A percentile compares a stretch with the other conserved stretches of the same genome.
phyloP scores from a whole-genome alignment of 2,329 filamentous ascomycete genomes.

The Xylariaceae sp. region DNA sequence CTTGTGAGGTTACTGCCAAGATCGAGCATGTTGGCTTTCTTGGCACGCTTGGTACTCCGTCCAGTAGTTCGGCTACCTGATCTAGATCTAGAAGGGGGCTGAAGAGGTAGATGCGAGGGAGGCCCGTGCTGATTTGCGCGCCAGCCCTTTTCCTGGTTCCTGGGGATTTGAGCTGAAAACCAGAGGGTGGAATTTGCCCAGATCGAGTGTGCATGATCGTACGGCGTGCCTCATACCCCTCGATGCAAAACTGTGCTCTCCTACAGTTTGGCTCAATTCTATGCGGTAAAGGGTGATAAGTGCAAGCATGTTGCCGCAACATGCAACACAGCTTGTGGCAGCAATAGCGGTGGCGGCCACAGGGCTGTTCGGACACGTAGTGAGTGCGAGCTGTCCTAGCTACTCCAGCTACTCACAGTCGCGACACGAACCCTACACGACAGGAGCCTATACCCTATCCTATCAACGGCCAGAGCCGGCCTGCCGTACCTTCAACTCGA shows the following conservation, averaged over 20 bases:
- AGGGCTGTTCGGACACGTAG: constrained; percentile 11
- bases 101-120: too few species aligned
- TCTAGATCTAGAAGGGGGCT: too few species aligned
- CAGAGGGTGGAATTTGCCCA: background rate
- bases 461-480: constrained; percentile 63
- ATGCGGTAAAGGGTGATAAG: background rate
- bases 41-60: constrained; percentile 6
- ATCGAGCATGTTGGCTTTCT: constrained; percentile 1
- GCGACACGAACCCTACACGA: constrained; percentile 42
- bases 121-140: background rate
- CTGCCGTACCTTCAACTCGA: constrained; percentile 77
- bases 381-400: constrained; percentile 37
- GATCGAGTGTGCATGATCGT: background rate
- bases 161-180: background rate
- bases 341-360: constrained; percentile 1
- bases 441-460: constrained; percentile 42
- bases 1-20: background rate
- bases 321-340: constrained; percentile 13
- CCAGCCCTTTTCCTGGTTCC: background rate
- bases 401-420: constrained; percentile 41
- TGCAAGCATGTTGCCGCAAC: constrained; percentile 17
- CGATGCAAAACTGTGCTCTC: background rate
- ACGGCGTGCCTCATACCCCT: background rate
- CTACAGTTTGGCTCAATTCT: background rate
- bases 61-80: too few species aligned